Base-by-base conservation (phyloP, 805 yeast species). In the Babjeviella inositovora region DNA sequence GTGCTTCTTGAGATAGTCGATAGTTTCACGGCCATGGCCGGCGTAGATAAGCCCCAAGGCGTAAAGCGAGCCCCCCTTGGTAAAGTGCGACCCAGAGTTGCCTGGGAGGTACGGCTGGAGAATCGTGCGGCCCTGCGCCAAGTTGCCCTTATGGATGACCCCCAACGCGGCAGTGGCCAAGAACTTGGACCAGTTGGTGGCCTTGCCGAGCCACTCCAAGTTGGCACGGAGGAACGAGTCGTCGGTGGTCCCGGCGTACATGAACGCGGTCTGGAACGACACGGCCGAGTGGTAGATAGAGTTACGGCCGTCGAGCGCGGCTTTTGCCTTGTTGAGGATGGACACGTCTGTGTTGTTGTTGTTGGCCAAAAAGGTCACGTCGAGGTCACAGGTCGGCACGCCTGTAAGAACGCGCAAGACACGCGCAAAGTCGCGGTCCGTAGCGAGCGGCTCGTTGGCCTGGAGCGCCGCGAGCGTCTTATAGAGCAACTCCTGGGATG, bases 121-220 rank as follows among this genome's bases (percentile, higher is more conserved):
- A 23, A 87, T 70, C 32, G 73, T 67, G 43, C 72, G 71, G 25
- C 97, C 98, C 43, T 84, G 93, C 1, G 93, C 67, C 28, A 90
- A 60, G 47, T 87, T 87, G 25, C 98, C 97, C 41, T 76, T 79
- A 46, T 90, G 97, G 35, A 90, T 85, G 15, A 87, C 97, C 43
- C 98, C 98, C 30, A 90, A 57, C 8, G 97, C 96, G 6, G 97
- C 97, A 8, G 97, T 87, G 2, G 97, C 96, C 0, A 94, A 72
- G 47, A 90, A 90, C 44, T 87, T 90, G 5, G 96, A 84, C 98
- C 98, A 90, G 49, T 87, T 84, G 22, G 87, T 74, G n/a, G 98
- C 96, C 50, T 84, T 81, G 20, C 93, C 92, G 34, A 90, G 60
- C 96, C 97, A 90, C 39, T 87, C 95, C 39, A 84, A 58, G 43